Conservation (phyloP, 1,284 basidiomycete genomes). For the Hypsizygus ulmarius region DNA sequence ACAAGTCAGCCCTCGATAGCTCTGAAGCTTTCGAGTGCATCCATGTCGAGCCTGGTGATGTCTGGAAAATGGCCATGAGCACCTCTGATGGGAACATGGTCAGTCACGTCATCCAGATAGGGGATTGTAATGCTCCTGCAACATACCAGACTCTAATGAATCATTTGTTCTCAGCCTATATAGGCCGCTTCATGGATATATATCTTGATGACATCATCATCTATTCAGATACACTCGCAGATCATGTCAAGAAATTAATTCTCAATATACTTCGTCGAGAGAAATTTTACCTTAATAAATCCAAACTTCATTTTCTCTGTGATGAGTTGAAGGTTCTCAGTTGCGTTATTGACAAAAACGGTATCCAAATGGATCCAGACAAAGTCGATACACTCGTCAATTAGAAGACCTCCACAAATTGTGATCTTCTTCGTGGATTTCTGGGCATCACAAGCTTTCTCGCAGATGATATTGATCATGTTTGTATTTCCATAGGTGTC, state of each 20-base stretch:
- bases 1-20: too few relatives aligned
- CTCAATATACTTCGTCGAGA: constrained; percentile 27
- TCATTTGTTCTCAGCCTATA: constrained; percentile 22
- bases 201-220: constrained; percentile 36
- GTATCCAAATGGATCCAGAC: constrained; percentile 3
- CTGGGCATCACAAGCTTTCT: too few relatives aligned
- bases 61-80: constrained; percentile 21
- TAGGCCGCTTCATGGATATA: constrained; percentile 25
- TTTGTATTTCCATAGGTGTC: not conserved
- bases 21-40: constrained; percentile 39
- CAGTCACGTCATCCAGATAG: constrained; percentile 29
- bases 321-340: not conserved
- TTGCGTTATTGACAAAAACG: not conserved
- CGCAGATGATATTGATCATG: too few relatives aligned
- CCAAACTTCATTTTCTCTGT: not conserved
- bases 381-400: not conserved
- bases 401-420: not conserved
- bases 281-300: constrained; percentile 19
- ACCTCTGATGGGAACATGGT: constrained; percentile 35
- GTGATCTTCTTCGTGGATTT: too few relatives aligned
- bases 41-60: constrained; percentile 27
- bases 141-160: constrained; percentile 24
- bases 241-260: constrained; percentile 29
- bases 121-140: constrained; percentile 5
- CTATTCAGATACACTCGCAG: constrained; percentile 29